Evolutionary conservation across 2,329 filamentous ascomycete species (phyloP).

Genomic region (Hansfordia pulvinata): DNA sequence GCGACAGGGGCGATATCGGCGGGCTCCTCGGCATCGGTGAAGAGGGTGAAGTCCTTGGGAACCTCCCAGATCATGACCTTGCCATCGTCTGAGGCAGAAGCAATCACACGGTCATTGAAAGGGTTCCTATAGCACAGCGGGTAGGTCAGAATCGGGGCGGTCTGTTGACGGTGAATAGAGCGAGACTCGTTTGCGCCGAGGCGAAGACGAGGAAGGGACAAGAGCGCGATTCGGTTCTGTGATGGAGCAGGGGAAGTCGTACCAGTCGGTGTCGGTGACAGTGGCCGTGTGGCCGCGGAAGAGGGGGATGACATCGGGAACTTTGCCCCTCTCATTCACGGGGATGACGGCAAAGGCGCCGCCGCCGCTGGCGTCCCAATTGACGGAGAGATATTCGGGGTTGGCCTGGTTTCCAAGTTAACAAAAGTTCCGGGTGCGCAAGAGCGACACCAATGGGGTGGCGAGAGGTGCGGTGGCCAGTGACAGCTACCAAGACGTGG

Average conservation of each 20-base stretch:
- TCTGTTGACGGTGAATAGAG: too few relatives aligned
- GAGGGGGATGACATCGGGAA: constrained; percentile 84
- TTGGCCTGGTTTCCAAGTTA: constrained; percentile 56
- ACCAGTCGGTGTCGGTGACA: constrained; percentile 97
- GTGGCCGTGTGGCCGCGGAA: constrained; percentile 94
- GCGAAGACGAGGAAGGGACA: too few relatives aligned
- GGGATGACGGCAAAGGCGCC: constrained; percentile 96
- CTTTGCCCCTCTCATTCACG: constrained; percentile 73
- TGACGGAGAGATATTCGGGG: constrained; percentile 89
- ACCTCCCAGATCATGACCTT: constrained; percentile 97
- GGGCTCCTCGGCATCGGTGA: constrained; percentile 75
- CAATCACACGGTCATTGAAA: constrained; percentile 86
- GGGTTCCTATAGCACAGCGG: constrained; percentile 68
- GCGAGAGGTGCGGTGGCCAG: constrained; percentile 1
- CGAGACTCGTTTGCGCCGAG: too few relatives aligned
- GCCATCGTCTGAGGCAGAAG: constrained; percentile 90
- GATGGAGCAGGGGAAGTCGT: constrained; percentile 16
- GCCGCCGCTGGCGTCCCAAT: constrained; percentile 94
- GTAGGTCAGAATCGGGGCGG: constrained; percentile 19
- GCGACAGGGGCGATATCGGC: constrained; percentile 67
- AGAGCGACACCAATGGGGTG: constrained; percentile 2
- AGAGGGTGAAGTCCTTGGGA: constrained; percentile 71
- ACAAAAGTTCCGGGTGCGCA: constrained; percentile 5
- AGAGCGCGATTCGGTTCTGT: too few relatives aligned
- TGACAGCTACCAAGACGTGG: too few relatives aligned